Base-by-base conservation (phyloP, 768 basidiomycete species). In the Hypholoma sublateritium region DNA sequence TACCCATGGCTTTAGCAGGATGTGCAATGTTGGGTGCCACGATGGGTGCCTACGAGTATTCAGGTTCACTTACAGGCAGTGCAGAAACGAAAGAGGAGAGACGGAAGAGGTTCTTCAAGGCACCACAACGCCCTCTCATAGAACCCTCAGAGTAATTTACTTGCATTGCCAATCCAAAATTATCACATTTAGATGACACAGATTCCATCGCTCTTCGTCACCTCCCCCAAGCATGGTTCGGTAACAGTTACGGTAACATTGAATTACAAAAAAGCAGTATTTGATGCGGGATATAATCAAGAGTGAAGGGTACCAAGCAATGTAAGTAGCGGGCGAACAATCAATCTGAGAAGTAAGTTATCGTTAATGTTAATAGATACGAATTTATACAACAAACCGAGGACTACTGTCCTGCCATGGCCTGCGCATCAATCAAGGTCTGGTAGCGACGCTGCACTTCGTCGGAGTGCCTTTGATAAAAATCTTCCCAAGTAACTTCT, bases 41-140 rank as follows among this genome's bases (percentile, higher is more conserved):
- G 5, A 83, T 94, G 69, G 95, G 93, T 14, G 82, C 85, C 39
- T 91, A 88, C 67, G 89, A 94, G 64, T 89, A 88, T 61, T 82
- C 88, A 21, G 91, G 93, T 52, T 77, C 85, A 63, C 71, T 88
- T 56, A 66, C 73, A 11, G 84, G 84, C 41, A 76, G 79, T 49
- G 63, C 72, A 4, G 70, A 71, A 59, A 66, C 72, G 59, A 74
- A 78, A 64, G 91, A 93, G 67, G 91, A 91, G 71, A 83, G 79
- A 61, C 82, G 89, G 65, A 83, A 77, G 72, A 81, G 76, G 39
- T 96, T 97, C 75, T 96, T 96, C 81, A 96, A 95, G 73, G 80
- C 86, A 42, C 76, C 79, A 66, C 73, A 76, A 60, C 73, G 77
- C 59, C 70, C 73, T 47, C 60, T 77, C 57, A 62, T 75, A 59